Evolutionary conservation across 2,329 filamentous ascomycete species (phyloP).

Genomic region (Atkinsonella texensis): DNA sequence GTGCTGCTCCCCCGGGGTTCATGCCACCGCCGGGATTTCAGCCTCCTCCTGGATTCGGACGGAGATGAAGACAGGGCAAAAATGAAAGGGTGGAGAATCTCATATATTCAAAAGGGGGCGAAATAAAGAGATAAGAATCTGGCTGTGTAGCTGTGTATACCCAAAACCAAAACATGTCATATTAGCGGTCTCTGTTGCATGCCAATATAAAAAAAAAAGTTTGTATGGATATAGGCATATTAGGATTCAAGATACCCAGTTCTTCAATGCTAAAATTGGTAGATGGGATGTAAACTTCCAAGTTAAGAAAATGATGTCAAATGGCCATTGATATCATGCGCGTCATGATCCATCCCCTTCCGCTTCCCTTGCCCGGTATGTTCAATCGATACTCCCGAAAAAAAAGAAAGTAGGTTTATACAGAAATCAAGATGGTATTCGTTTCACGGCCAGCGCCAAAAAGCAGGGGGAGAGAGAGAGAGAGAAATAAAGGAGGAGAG

Average conservation of each 20-base stretch:
- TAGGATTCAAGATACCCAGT: neutral
- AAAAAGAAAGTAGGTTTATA: neutral
- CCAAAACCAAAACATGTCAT: neutral
- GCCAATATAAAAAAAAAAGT: neutral
- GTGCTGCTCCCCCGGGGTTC: constrained; percentile 30
- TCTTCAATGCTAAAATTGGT: neutral
- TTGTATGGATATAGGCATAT: neutral
- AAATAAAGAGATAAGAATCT: neutral
- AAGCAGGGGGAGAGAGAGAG: too few species aligned
- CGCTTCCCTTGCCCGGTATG: neutral
- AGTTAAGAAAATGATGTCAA: neutral
- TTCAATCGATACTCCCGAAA: neutral
- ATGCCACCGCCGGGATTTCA: constrained; percentile 32
- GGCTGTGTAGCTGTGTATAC: neutral
- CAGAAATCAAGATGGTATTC: neutral
- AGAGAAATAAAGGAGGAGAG: neutral
- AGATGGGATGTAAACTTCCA: neutral
- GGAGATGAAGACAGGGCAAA: constrained; percentile 11
- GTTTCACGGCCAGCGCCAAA: constrained; percentile 10
- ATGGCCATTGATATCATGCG: neutral
- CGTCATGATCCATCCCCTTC: constrained; percentile 1
- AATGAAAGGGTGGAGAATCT: neutral
- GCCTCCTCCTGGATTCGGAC: constrained; percentile 32
- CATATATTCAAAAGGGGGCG: neutral
- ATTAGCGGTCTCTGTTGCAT: neutral